Conservation (phyloP, 2,329 filamentous ascomycete species). For the Fusarium marasasianum region DNA sequence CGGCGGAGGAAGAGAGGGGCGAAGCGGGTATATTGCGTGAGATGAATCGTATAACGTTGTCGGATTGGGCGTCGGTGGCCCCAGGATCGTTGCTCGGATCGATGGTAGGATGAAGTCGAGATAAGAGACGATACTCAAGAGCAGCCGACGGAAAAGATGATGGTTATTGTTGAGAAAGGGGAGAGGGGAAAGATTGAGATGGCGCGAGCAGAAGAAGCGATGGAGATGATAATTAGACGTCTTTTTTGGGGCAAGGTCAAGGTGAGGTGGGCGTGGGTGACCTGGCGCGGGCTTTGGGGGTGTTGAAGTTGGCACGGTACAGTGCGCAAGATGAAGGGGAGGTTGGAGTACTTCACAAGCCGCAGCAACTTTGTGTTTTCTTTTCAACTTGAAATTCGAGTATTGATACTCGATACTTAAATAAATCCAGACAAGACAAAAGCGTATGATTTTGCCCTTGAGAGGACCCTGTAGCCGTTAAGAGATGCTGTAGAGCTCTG, state of each 20-base stretch:
- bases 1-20: slow-evolving; percentile 33
- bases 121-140: slow-evolving; percentile 14
- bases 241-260: slow-evolving; percentile 43
- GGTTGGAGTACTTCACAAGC: background rate
- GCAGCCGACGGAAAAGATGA: slow-evolving; percentile 18
- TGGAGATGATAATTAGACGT: slow-evolving; percentile 44
- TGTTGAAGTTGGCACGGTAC: slow-evolving; percentile 37
- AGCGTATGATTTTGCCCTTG: background rate
- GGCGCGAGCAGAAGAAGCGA: slow-evolving; percentile 34
- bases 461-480: background rate
- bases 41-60: slow-evolving; percentile 32
- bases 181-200: slow-evolving; percentile 32
- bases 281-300: slow-evolving; percentile 18
- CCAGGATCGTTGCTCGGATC: slow-evolving; percentile 19
- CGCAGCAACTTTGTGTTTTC: background rate
- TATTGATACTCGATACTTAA: background rate
- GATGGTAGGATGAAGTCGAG: slow-evolving; percentile 15
- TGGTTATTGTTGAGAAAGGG: slow-evolving; percentile 35
- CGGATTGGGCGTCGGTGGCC: slow-evolving; percentile 31
- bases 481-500: slow-evolving; percentile 5
- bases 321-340: slow-evolving; percentile 34
- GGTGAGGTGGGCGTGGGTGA: slow-evolving; percentile 42
- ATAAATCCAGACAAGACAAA: background rate
- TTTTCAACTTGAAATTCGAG: background rate
- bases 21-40: slow-evolving; percentile 32